phyloP scores from a whole-genome alignment of 2,329 filamentous ascomycete species.

The Lomentospora prolificans region DNA sequence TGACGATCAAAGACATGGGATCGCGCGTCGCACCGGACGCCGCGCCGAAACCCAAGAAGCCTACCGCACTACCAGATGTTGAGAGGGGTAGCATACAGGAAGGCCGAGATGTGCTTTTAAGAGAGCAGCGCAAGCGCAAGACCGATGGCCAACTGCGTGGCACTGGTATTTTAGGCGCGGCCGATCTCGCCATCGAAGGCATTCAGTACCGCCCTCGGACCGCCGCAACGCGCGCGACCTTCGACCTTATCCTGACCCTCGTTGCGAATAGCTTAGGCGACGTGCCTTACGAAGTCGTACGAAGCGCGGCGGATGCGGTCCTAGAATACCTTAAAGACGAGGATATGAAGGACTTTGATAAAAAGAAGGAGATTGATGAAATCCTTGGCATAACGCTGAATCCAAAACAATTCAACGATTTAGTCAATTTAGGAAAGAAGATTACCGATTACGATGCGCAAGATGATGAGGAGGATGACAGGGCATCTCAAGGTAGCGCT shows the following conservation, averaged over 20 bases:
- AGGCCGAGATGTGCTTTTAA: constrained; percentile 71
- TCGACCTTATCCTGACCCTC: constrained; percentile 86
- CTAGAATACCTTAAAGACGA: constrained; percentile 92
- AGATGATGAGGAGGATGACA: constrained; percentile 82
- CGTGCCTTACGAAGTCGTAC: constrained; percentile 81
- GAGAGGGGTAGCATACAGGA: constrained; percentile 69
- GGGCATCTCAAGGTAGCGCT: constrained; percentile 37
- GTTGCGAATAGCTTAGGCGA: constrained; percentile 84
- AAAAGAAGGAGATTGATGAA: constrained; percentile 96
- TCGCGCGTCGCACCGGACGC: constrained; percentile 68
- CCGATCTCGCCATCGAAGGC: constrained; percentile 82
- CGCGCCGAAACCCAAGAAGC: constrained; percentile 73
- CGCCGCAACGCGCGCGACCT: constrained; percentile 81
- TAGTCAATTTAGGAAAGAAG: constrained; percentile 95
- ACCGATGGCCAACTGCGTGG: constrained; percentile 62
- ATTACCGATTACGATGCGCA: constrained; percentile 97
- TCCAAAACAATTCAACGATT: constrained; percentile 90
- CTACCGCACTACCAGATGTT: constrained; percentile 55
- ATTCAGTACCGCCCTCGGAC: constrained; percentile 88
- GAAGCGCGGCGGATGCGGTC: constrained; percentile 86
- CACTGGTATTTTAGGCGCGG: constrained; percentile 71
- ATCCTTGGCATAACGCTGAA: constrained; percentile 74
- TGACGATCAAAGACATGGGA: constrained; percentile 94
- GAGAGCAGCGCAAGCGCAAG: constrained; percentile 81
- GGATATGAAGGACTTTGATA: constrained; percentile 91